Conservation (phyloP, 1,284 basidiomycete species). For the Ganoderma leucocontextum region DNA sequence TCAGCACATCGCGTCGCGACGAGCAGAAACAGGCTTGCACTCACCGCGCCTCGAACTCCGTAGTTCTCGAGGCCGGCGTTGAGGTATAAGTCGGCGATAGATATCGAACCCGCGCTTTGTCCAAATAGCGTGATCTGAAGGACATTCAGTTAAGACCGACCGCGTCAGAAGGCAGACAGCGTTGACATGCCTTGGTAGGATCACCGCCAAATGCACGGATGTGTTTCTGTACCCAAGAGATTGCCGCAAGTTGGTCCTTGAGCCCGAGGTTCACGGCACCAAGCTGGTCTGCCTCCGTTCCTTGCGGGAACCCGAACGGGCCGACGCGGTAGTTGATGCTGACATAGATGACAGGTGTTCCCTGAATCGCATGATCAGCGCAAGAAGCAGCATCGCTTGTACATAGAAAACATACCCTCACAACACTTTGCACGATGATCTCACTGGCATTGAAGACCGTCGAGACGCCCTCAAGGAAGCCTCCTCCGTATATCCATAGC, state of each 20-base stretch:
- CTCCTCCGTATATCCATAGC: conserved; percentile 43
- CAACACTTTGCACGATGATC: conserved; percentile 54
- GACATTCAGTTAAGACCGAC: not conserved
- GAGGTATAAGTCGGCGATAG: conserved; percentile 51
- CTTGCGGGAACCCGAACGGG: conserved; percentile 58
- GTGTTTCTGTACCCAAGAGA: conserved; percentile 58
- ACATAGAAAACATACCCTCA: conserved; percentile 45
- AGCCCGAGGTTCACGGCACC: conserved; percentile 54
- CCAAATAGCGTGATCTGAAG: conserved; percentile 60
- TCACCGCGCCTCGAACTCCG: conserved; percentile 53
- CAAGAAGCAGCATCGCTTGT: not conserved
- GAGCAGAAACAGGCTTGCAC: conserved; percentile 18
- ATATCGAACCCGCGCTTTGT: conserved; percentile 61
- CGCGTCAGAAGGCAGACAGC: too few species aligned
- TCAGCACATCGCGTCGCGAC: not conserved
- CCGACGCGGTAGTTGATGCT: conserved; percentile 63
- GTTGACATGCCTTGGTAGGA: conserved; percentile 47
- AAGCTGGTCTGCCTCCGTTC: conserved; percentile 50
- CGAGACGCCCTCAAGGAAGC: conserved; percentile 33
- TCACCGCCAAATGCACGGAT: conserved; percentile 59
- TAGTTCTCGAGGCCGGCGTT: conserved; percentile 47
- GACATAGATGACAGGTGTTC: conserved; percentile 63
- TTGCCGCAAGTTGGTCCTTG: conserved; percentile 51
- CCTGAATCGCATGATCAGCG: conserved; percentile 38
- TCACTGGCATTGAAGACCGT: conserved; percentile 49